Evolutionary conservation across 2,329 filamentous ascomycete genomes (phyloP).

Genomic region (Colletotrichum limetticola): DNA sequence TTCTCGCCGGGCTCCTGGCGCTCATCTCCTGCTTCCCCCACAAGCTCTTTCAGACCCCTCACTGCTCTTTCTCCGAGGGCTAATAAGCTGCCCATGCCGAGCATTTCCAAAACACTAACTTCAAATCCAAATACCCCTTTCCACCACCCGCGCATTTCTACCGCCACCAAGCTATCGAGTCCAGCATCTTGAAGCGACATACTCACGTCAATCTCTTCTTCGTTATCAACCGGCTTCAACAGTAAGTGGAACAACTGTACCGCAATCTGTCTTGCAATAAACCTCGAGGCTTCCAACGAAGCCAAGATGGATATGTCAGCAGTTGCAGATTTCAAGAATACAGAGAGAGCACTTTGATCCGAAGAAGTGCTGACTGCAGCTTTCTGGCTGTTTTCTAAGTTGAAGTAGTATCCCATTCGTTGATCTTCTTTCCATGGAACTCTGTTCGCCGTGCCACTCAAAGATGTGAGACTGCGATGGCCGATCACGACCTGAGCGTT

Average conservation of each 20-base stretch:
- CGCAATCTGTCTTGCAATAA: slow-evolving; percentile 34
- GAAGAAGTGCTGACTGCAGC: slow-evolving; percentile 39
- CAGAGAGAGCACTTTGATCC: not conserved
- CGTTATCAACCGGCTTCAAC: slow-evolving; percentile 38
- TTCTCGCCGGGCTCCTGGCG: not conserved
- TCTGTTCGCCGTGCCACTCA: slow-evolving; percentile 31
- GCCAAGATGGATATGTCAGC: not conserved
- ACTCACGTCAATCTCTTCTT: not conserved
- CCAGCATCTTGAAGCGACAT: slow-evolving; percentile 29
- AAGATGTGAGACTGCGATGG: slow-evolving; percentile 23
- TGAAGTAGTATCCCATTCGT: slow-evolving; percentile 40
- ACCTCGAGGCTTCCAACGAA: not conserved
- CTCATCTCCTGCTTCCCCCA: not conserved
- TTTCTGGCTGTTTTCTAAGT: not conserved
- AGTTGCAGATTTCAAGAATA: not conserved
- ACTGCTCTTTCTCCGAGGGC: slow-evolving; percentile 29
- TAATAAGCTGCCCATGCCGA: slow-evolving; percentile 35
- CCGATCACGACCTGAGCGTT: slow-evolving; percentile 8
- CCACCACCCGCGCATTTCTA: slow-evolving; percentile 41
- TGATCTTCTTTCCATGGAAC: slow-evolving; percentile 37
- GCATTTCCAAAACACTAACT: slow-evolving; percentile 35
- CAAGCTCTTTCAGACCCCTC: not conserved
- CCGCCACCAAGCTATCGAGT: slow-evolving; percentile 38
- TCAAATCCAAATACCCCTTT: slow-evolving; percentile 37
- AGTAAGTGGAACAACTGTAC: slow-evolving; percentile 35